Base-by-base conservation (phyloP, 2,329 filamentous ascomycete genomes). In the Alternaria brassicicola region DNA sequence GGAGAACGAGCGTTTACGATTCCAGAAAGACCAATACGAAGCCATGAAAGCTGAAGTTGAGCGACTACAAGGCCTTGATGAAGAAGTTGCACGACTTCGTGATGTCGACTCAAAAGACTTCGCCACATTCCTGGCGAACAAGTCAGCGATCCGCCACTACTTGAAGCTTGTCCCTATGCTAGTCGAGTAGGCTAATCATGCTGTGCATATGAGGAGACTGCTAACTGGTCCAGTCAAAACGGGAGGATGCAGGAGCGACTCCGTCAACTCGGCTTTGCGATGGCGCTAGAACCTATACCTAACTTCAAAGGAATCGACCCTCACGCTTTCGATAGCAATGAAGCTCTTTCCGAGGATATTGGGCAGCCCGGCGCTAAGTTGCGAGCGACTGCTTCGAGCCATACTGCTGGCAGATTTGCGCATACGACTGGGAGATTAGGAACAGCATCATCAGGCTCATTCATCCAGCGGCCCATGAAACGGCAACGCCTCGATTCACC, bases 401-500 rank as follows among this genome's bases (percentile, higher is more conserved):
- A 68, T 30, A 71, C 72, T 10, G 62, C 55, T 19, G 67, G 66
- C 15, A 57, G 67, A 21, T 74, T 70, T 4, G 64, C 59, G 36
- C 57, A 67, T 38, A 52, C 61, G 6, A 57, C 59, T 5, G 61
- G 55, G 2, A 57, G 61, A 36, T 28, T 45, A 48, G 54, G 52
- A 9, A 52, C 31, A 13, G 46, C 42, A 6, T 43, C 56, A 10
- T 59, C 59, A 2, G 64, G 61, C 25, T 52, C 62, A 4, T 62
- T 67, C 17, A 28, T 33, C 15, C 62, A 65, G 21, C 68, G 72
- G 7, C 71, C 73, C 7, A 21, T 59, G 8, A 76, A 76, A 58
- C 69, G 73, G 35, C 68, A 69, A 35, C 75, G 78, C 39, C 58
- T 75, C 6, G 73, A 76, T 26, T 71, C 73, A 3, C 60, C 66